Conservation (phyloP, 345 rosid genomes). For the Linum tenue region DNA sequence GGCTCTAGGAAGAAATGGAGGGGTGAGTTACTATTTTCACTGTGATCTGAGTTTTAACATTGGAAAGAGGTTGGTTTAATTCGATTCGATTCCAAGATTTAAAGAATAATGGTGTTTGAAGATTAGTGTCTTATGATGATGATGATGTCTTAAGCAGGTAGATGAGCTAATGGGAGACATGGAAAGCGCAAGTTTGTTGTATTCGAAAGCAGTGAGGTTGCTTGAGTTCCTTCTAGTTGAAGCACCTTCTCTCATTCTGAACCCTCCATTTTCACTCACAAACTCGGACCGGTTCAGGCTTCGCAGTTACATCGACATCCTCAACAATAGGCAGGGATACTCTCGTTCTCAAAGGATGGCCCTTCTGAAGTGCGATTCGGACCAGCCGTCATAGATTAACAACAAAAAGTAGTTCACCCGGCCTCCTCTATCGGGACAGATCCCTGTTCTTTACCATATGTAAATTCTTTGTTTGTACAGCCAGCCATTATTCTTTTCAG, state of each 20-base stretch:
- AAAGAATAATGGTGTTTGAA: neutral
- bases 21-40: slow-evolving; percentile 41
- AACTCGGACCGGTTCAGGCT: slow-evolving; percentile 69
- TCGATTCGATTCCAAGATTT: no score
- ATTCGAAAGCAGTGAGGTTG: slow-evolving; percentile 64
- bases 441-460: slow-evolving; percentile 7
- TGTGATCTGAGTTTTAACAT: neutral
- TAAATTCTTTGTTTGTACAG: slow-evolving; percentile 58
- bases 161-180: slow-evolving; percentile 58
- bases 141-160: slow-evolving; percentile 39
- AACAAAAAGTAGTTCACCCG: neutral
- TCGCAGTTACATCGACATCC: slow-evolving; percentile 52
- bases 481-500: slow-evolving; percentile 38
- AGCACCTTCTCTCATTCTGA: slow-evolving; percentile 79
- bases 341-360: slow-evolving; percentile 47
- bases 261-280: slow-evolving; percentile 86
- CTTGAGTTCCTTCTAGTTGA: slow-evolving; percentile 74
- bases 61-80: neutral
- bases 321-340: slow-evolving; percentile 56
- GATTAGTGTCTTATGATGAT: neutral
- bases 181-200: slow-evolving; percentile 53
- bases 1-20: slow-evolving; percentile 64
- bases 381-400: neutral
- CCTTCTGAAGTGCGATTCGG: slow-evolving; percentile 35
- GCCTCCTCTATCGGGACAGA: neutral